phyloP scores from a whole-genome alignment of 2,329 filamentous ascomycete species.

The Ilyonectria destructans region DNA sequence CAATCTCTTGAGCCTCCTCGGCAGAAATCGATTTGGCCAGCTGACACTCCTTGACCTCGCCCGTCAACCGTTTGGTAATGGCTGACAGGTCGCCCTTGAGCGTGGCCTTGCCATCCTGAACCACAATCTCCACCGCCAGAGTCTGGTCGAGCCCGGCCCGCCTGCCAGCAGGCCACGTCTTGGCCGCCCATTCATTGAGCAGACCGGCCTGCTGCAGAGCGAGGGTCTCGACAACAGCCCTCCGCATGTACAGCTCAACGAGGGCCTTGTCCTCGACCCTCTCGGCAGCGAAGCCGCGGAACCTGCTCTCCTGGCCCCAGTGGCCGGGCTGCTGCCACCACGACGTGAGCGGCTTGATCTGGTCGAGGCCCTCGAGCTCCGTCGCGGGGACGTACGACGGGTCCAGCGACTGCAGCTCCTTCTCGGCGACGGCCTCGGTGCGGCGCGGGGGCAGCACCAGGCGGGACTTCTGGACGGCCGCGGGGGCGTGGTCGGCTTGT shows the following conservation, averaged over 20 bases:
- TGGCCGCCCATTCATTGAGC: conserved; percentile 52
- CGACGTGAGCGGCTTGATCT: conserved; percentile 62
- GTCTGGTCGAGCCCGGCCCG: conserved; percentile 55
- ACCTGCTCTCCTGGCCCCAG: conserved; percentile 65
- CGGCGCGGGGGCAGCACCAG: conserved; percentile 54
- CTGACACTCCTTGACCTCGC: conserved; percentile 48
- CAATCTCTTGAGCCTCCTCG: conserved; percentile 61
- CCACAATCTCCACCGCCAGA: conserved; percentile 57
- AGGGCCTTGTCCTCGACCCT: conserved; percentile 62
- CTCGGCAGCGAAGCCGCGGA: conserved; percentile 60
- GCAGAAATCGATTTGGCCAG: conserved; percentile 47
- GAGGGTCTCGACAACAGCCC: conserved; percentile 69
- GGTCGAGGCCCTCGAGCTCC: conserved; percentile 62
- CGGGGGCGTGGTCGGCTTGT: conserved; percentile 42
- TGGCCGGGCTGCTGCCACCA: conserved; percentile 72
- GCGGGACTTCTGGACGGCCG: conserved; percentile 49
- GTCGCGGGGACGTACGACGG: conserved; percentile 65
- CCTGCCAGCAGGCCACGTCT: conserved; percentile 54
- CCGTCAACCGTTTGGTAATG: conserved; percentile 54
- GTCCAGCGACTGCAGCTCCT: conserved; percentile 51
- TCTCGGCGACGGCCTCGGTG: conserved; percentile 54
- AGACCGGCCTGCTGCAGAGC: conserved; percentile 57
- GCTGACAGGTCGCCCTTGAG: conserved; percentile 57
- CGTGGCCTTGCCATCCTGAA: conserved; percentile 59
- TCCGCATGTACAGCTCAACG: conserved; percentile 65